Evolutionary conservation across 768 basidiomycete species (phyloP).

Genomic region (Guyanaporus albipodus): DNA sequence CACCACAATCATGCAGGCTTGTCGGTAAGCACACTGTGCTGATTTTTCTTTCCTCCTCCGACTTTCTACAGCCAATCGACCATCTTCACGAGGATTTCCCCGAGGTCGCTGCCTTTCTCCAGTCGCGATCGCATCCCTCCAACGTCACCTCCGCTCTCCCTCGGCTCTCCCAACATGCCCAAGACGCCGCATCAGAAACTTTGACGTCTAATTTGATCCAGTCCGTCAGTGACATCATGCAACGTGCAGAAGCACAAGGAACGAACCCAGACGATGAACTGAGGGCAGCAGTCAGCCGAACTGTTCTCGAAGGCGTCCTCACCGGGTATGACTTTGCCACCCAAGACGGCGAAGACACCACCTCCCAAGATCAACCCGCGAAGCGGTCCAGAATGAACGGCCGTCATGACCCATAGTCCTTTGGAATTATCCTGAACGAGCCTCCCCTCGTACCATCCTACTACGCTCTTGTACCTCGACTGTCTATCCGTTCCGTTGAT

Average conservation of each 20-base stretch:
- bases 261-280: conserved; percentile 67
- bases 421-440: not conserved
- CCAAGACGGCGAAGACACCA: conserved; percentile 7
- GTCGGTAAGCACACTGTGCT: conserved; percentile 50
- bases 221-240: conserved; percentile 65
- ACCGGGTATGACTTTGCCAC: conserved; percentile 54
- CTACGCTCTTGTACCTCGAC: conserved; percentile 12
- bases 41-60: conserved; percentile 9
- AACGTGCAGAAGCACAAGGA: conserved; percentile 51
- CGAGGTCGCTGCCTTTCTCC: conserved; percentile 59
- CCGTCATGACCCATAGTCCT: conserved; percentile 4
- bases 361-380: conserved; percentile 8
- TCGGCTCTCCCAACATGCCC: conserved; percentile 59
- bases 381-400: conserved; percentile 29
- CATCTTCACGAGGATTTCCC: conserved; percentile 71
- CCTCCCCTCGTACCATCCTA: conserved; percentile 2
- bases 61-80: conserved; percentile 48
- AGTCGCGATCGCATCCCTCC: conserved; percentile 31
- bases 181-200: conserved; percentile 64
- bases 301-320: conserved; percentile 63
- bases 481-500: conserved; percentile 29
- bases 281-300: conserved; percentile 51
- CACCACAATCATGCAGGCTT: conserved; percentile 67
- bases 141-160: conserved; percentile 7
- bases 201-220: conserved; percentile 66